Evolutionary conservation across 2,329 filamentous ascomycete species (phyloP), one percentile per base, ranked within the genome.

Genomic region (Juglanconis oblonga): DNA sequence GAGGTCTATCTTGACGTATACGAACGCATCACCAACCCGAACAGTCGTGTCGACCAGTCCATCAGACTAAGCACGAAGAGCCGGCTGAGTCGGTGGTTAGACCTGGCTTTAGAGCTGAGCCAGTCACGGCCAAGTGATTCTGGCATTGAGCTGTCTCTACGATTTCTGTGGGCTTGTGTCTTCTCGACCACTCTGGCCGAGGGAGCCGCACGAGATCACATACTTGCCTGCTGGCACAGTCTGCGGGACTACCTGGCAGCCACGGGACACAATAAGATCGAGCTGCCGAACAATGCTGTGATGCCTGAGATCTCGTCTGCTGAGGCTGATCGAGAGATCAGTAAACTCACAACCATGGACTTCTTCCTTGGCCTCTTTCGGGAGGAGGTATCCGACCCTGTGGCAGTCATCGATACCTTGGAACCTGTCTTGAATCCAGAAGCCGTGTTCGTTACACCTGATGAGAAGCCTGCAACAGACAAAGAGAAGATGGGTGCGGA

Each of bases 361-460:
- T 98, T 98, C 72, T 98, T 99, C 73, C 81, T 92, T 54, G 91
- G 88, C 42, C 84, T 99, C 0, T 98, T 98, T 71, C 89, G 91
- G 62, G 87, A 92, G 42, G 89, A 95, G 59, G 84, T 88, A 61
- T 87, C 88, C 51, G 88, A 97, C 66, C 91, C 94, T 0, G 84
- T 94, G 11, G 83, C 88, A 5, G 86, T 97, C 24, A 97, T 99
- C 61, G 92, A 97, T 69, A 95, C 88, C 33, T 78, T 99, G 40
- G 95, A 99, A 69, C 95, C 95, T 4, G 90, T 99, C 9, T 79
- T 99, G 5, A 94, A 97, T 64, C 87, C 90, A 0, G 77, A 81
- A 4, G 80, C 86, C 0, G 84, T 87, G 1, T 77, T 74, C 55
- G 73, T 78, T 35, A 66, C 68, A 4, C 64, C 67, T 1, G 55